phyloP scores from a whole-genome alignment of 352 stramenopile species.

The Phytophthora cryptogea region DNA sequence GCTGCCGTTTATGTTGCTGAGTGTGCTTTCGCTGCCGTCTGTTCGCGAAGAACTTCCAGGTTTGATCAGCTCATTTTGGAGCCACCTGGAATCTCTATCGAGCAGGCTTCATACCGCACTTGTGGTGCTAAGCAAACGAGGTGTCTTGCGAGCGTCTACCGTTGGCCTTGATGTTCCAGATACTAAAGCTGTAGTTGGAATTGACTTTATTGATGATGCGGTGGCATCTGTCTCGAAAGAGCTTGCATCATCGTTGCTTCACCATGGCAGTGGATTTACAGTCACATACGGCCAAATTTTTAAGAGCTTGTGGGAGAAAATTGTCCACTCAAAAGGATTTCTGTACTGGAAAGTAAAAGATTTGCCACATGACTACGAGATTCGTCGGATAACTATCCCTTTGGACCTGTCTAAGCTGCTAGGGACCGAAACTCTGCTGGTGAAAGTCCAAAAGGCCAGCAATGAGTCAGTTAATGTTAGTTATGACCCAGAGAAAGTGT shows the following conservation, averaged over 20 bases:
- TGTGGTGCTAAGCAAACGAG: constrained; percentile 13
- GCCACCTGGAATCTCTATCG: constrained; percentile 45
- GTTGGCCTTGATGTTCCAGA: neutral
- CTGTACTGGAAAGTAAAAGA: constrained; percentile 43
- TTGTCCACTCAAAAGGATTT: constrained; percentile 28
- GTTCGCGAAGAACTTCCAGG: constrained; percentile 48
- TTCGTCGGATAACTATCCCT: constrained; percentile 46
- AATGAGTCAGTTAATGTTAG: constrained; percentile 13
- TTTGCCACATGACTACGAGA: constrained; percentile 21
- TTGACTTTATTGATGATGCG: constrained; percentile 28
- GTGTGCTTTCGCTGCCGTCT: constrained; percentile 61
- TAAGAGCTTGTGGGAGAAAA: constrained; percentile 48
- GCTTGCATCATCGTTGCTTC: constrained; percentile 32
- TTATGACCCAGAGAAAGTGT: constrained; percentile 38
- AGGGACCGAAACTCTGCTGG: constrained; percentile 45
- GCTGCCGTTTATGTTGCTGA: constrained; percentile 77
- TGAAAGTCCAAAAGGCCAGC: constrained; percentile 29
- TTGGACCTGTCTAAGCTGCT: constrained; percentile 51
- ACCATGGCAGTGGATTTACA: constrained; percentile 8
- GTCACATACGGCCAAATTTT: constrained; percentile 44
- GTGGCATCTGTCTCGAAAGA: constrained; percentile 41
- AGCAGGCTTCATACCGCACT: constrained; percentile 24
- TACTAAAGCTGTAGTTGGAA: neutral
- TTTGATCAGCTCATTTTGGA: constrained; percentile 55
- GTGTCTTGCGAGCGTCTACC: constrained; percentile 2